phyloP scores from a whole-genome alignment of 257 asterid genomes.

The Lycium barbarum region DNA sequence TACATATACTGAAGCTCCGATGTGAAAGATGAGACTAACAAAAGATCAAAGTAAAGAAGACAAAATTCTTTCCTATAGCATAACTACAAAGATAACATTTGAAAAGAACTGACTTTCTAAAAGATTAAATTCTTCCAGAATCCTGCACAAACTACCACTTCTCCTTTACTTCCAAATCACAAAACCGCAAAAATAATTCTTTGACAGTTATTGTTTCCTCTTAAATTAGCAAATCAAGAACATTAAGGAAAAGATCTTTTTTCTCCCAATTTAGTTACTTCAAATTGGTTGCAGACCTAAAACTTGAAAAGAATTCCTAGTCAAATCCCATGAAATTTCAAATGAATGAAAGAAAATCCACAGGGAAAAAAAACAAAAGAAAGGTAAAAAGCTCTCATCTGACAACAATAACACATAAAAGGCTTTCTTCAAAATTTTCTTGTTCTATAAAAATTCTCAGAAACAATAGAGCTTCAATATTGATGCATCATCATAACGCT shows the following conservation, averaged over 20 bases:
- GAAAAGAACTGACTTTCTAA: neutral
- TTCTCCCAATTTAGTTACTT: neutral
- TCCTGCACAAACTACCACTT: neutral
- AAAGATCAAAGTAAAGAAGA: neutral
- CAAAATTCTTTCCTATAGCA: neutral
- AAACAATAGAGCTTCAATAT: neutral
- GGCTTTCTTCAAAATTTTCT: neutral
- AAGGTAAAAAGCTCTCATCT: conserved; percentile 1
- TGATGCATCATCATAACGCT: conserved; percentile 6
- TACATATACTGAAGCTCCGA: neutral
- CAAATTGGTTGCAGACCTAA: neutral
- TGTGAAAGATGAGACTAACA: neutral
- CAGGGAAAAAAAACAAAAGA: neutral
- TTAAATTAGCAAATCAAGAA: neutral
- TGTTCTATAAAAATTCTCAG: neutral
- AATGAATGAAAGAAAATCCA: neutral
- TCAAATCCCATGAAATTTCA: neutral
- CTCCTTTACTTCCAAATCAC: neutral
- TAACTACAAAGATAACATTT: neutral
- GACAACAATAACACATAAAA: neutral
- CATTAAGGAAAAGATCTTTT: neutral
- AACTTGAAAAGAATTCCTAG: neutral
- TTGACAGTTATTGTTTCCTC: neutral
- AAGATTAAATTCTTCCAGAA: neutral
- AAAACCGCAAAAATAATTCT: neutral